Base-by-base conservation (phyloP, 805 yeast species). In the Brettanomyces sp. region DNA sequence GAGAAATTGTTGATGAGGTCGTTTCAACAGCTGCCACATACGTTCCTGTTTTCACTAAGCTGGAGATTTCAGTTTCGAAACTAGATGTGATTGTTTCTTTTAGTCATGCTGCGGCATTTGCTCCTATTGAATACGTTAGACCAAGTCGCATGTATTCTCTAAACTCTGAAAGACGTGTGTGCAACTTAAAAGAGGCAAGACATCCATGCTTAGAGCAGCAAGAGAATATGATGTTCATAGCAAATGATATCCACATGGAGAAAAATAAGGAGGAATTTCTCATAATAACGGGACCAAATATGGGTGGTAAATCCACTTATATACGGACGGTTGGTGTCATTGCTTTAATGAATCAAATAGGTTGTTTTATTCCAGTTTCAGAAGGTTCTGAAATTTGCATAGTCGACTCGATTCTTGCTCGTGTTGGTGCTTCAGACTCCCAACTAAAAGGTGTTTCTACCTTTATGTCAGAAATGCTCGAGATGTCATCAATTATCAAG, bases 391-490 rank as follows among this genome's bases (percentile, higher is more conserved):
- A 87, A 56, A 62, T 93, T 24, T 80, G 88, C 11, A 70, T 93
- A 2, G 88, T 91, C 50, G 99, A 93, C 65, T 88, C 96, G 2
- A 83, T 93, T 4, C 73, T 93, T 49, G 95, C 98, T 12, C 79
- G 99, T 59, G 96, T 93, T n/a, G 99, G 99, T 9, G 98, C 99
- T 3, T 95, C 97, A 11, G 99, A 93, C 62, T 91, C 97, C 0
- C 99, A 93, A 65, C 72, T 93, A 58, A 90, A 91, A 64, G 99
- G 99, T 24, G 87, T 93, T 28, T 90, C 98, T 0, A 93, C 99
- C 0, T 93, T 93, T 57, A 85, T 86, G 86, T 86, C 95, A 25
- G 99, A 93, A 63, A 89, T 93, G 97, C 70, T 88, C 44, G 99
- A 93, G 57, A 87, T 96, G 44, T 82, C 96, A 0, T 79, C 91